Base-by-base conservation (phyloP, 1,139 yeast genomes). In the Kazachstania sp. region DNA sequence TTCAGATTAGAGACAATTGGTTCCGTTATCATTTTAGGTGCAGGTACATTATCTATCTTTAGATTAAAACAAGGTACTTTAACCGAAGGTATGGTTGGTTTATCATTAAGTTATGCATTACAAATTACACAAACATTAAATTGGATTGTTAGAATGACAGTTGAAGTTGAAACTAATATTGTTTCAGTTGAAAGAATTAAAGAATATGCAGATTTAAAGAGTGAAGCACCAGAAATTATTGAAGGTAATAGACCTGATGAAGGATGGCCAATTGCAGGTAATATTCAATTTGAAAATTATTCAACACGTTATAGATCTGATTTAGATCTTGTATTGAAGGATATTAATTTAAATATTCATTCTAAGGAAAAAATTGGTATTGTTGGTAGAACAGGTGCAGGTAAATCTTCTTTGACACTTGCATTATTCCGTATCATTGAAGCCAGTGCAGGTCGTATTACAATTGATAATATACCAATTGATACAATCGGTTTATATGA, bases 91-190 rank as follows among this genome's bases (percentile, higher is more conserved):
- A 71, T 85, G 64, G 90, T 90, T 61, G 98, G 97, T 73, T 74
- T 92, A 57, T 85, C 96, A 23, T 86, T 92, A 54, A 84, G 95
- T 41, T 92, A 92, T 65, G 92, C 97, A 3, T 74, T 92, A 56
- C 95, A 88, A 67, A 77, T 88, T 51, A 92, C 97, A 0, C 97
- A 90, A 68, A 77, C 95, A 0, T 76, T 92, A 68, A 90, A 90
- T 68, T 90, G 97, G 97, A 87, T 90, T 67, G 97, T 92, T 34
- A 77, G 97, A 69, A 90, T 90, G 97, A 87, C 96, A 0, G 97
- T 90, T 47, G 97, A 90, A 60, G 95, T 92, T 45, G 98, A 92
- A 65, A 87, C 97, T 12, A 90, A 90, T 65, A 90, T 92, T 70
- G 97, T 92, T 41, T 86, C 95, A 6, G 97, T 92, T 40, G 98